Base-by-base conservation (phyloP, 176 grass and related monocot species). In the Lolium perenne region DNA sequence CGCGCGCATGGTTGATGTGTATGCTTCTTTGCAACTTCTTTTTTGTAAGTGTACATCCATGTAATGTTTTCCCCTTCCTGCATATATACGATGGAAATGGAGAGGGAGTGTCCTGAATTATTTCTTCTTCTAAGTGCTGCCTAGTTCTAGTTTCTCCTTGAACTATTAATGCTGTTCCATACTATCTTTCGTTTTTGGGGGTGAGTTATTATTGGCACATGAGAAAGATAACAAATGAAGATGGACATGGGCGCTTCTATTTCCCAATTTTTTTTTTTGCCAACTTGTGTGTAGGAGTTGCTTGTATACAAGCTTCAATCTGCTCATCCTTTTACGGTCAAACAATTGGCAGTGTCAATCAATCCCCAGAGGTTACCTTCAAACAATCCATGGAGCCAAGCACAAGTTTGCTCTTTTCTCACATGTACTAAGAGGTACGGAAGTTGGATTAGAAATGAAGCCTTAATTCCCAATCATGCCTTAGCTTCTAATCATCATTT, bases 11-110 rank as follows among this genome's bases (percentile, higher is more conserved):
- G 85, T 64, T 68, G 74, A 74, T 45, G 51, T 54, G 20, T 61
- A n/a, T 35, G 22, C 65, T 60, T 86, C 18, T 45, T 78, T 78
- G 50, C 8, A 8, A 21, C 35, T 47, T 74, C 58, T 62, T 63
- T 77, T 65, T 21, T 66, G 20, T 50, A 86, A 79, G 46, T 92
- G 83, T 86, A 83, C 79, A 92, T 89, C 56, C 80, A 92, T 89
- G 87, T 89, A 68, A 89, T 89, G 74, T 83, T 80, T 88, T 76
- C 16, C 83, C 84, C 76, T 83, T 83, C 41, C 65, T 74, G 10
- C 14, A 64, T 62, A 80, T 55, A 80, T 71, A 63, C 20, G 57
- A 74, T 55, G 59, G 51, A 48, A 40, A 89, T 81, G 84, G 62
- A 83, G 70, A 71, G 84, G 74, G 60, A 80, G 62, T 69, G 68